phyloP scores from a whole-genome alignment of 257 asterid genomes.

The Jaltomata sinuosa region DNA sequence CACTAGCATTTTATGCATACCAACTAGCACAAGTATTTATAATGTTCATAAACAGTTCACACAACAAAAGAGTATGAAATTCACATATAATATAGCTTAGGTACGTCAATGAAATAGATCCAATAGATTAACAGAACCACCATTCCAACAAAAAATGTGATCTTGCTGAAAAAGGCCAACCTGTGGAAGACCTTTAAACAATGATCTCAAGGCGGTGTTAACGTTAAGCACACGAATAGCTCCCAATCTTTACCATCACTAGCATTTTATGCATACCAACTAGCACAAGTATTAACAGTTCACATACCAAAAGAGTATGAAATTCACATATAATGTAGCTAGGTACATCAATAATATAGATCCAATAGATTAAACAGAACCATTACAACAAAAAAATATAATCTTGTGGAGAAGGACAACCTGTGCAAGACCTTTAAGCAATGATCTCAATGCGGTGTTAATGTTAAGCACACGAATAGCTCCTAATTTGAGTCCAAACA shows the following conservation, averaged over 20 bases:
- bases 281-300: no score
- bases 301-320: no score
- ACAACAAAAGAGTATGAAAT: not conserved
- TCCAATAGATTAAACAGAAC: no score
- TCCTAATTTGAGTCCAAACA: no score
- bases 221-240: slow-evolving; percentile 80
- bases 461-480: no score
- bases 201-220: slow-evolving; percentile 80
- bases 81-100: not conserved
- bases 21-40: not conserved
- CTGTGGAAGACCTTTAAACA: slow-evolving; percentile 82
- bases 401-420: not conserved
- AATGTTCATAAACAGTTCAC: not conserved
- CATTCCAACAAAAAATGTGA: not conserved
- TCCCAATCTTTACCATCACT: slow-evolving; percentile 66
- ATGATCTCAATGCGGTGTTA: no score
- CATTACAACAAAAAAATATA: no score
- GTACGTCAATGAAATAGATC: not conserved
- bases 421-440: no score
- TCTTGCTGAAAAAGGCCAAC: not conserved
- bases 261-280: no score
- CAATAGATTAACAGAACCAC: not conserved
- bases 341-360: no score
- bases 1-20: not conserved
- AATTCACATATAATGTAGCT: no score